Conservation (phyloP, 768 basidiomycete species). For the Pleurotus eryngii region DNA sequence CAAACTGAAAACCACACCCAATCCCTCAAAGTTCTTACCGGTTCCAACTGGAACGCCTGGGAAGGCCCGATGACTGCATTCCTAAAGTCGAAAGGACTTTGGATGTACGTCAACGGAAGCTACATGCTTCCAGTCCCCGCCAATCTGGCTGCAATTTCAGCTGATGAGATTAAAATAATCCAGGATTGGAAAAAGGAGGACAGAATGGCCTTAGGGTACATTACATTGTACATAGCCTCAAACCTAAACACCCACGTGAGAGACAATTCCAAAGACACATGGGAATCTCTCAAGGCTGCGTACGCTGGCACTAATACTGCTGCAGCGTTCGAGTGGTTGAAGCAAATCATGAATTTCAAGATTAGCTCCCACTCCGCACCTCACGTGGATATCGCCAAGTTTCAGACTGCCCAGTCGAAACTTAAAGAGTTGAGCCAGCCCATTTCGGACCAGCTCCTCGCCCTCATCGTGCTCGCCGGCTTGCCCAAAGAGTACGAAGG, state of each 20-base stretch:
- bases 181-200: background rate
- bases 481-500: background rate
- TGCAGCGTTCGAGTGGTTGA: background rate
- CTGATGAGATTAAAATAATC: background rate
- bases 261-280: background rate
- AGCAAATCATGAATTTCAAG: background rate
- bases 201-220: background rate
- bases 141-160: background rate
- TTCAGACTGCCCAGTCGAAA: background rate
- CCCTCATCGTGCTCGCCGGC: background rate
- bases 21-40: background rate
- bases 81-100: background rate
- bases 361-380: background rate
- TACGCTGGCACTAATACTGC: background rate
- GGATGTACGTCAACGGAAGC: background rate
- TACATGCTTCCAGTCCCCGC: background rate
- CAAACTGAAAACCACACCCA: background rate
- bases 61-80: background rate
- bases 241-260: background rate
- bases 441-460: background rate
- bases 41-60: background rate
- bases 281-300: background rate
- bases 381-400: background rate
- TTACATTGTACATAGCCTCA: background rate
- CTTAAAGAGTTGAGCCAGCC: background rate